Percentiles rank a stretch among this genome's conserved stretches.
Evolutionary conservation across 352 stramenopile genomes (phyloP).

Genomic region (Phytopythium oedochilum): DNA sequence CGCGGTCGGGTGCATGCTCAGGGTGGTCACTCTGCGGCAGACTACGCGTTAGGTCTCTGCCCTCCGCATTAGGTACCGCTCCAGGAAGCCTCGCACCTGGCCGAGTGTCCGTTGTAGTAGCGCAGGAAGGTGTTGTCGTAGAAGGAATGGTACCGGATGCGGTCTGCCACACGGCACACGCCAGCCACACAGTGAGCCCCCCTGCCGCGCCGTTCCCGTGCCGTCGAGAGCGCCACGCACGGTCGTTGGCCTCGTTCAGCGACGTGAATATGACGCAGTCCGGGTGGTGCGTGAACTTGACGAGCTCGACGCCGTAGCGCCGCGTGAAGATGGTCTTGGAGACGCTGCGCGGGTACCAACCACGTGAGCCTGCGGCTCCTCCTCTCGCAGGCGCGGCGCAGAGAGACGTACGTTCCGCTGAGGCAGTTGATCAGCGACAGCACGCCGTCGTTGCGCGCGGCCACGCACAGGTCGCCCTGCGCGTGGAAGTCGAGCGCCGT

Average conservation of each 20-base stretch:
- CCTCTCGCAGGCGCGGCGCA: too few species aligned
- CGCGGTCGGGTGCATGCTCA: constrained; percentile 84
- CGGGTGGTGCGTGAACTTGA: constrained; percentile 76
- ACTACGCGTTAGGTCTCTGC: too few species aligned
- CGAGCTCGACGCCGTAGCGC: constrained; percentile 74
- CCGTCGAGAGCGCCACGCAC: constrained; percentile 23
- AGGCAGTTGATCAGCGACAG: constrained; percentile 81
- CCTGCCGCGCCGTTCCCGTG: neutral
- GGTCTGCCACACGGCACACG: constrained; percentile 24
- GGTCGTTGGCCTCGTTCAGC: constrained; percentile 59
- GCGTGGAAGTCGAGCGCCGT: constrained; percentile 76
- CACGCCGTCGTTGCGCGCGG: constrained; percentile 70
- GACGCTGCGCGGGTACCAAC: constrained; percentile 29
- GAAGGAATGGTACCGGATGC: constrained; percentile 85
- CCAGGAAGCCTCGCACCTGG: constrained; percentile 51
- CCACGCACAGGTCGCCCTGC: constrained; percentile 72
- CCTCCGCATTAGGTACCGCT: too few species aligned
- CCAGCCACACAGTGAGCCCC: neutral
- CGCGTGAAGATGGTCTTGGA: constrained; percentile 86
- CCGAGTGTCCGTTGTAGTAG: constrained; percentile 80
- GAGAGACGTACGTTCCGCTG: constrained; percentile 60
- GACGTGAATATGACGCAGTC: constrained; percentile 88
- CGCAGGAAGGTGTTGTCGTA: constrained; percentile 89
- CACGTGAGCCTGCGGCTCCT: too few species aligned
- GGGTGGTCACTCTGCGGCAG: constrained; percentile 45